Conservation (phyloP, 495 filamentous ascomycete species). For the Talaromyces nanjingensis region DNA sequence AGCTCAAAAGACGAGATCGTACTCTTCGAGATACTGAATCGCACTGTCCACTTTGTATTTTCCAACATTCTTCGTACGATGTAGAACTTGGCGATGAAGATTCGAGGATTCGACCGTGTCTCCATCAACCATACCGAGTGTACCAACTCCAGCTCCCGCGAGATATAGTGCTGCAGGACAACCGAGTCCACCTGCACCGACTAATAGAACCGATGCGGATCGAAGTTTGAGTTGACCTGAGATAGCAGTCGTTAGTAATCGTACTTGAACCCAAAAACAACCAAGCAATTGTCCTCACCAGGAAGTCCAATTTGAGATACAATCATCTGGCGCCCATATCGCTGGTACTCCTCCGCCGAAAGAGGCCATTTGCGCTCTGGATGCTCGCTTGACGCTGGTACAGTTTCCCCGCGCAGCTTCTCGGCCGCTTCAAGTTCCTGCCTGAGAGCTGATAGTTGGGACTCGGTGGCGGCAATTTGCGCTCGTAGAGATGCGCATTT, state of each 20-base stretch:
- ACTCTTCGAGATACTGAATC: constrained; percentile 57
- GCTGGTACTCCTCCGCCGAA: constrained; percentile 59
- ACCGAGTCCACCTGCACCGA: constrained; percentile 90
- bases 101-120: constrained; percentile 87
- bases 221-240: constrained; percentile 75
- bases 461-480: constrained; percentile 33
- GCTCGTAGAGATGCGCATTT: constrained; percentile 34
- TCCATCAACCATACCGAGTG: constrained; percentile 77
- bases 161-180: constrained; percentile 89
- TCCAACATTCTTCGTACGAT: constrained; percentile 64
- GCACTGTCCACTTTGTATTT: constrained; percentile 77
- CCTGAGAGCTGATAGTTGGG: constrained; percentile 29
- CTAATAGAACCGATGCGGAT: constrained; percentile 62
- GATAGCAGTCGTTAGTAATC: constrained; percentile 6
- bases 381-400: background rate
- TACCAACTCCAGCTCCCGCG: constrained; percentile 79
- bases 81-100: constrained; percentile 85
- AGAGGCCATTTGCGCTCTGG: constrained; percentile 51
- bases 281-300: constrained; percentile 34
- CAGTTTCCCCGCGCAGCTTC: constrained; percentile 3
- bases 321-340: constrained; percentile 92
- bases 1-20: constrained; percentile 13
- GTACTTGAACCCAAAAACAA: background rate
- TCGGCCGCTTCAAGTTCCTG: constrained; percentile 25
- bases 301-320: constrained; percentile 75